Evolutionary conservation across 768 basidiomycete genomes (phyloP).

Genomic region (Guyanaporus albipodus): DNA sequence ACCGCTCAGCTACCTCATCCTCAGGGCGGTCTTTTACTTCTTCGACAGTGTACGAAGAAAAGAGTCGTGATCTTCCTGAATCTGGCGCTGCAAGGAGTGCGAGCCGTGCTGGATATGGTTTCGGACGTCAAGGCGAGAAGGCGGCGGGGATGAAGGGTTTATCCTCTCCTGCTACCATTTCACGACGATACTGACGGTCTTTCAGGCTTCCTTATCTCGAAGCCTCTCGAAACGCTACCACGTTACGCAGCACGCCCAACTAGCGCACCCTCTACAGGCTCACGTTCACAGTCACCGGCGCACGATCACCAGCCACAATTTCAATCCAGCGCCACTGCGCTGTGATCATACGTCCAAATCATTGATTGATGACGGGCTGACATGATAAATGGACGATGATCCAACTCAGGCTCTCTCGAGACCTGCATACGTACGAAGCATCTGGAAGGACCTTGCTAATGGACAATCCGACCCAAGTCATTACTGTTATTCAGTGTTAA

Average conservation of each 20-base stretch:
- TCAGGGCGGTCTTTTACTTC: conserved; percentile 24
- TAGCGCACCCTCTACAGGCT: conserved; percentile 15
- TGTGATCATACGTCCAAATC: conserved; percentile 20
- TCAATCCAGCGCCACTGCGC: conserved; percentile 26
- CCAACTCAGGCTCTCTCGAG: conserved; percentile 7
- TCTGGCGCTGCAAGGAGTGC: conserved; percentile 16
- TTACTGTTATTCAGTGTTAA: conserved; percentile 5
- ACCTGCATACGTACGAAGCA: conserved; percentile 11
- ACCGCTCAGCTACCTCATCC: conserved; percentile 21
- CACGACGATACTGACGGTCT: not conserved
- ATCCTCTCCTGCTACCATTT: conserved; percentile 7
- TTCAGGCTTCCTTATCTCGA: conserved; percentile 53
- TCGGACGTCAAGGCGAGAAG: conserved; percentile 77
- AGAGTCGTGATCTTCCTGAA: conserved; percentile 19
- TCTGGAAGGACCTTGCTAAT: conserved; percentile 14
- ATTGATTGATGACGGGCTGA: conserved; percentile 18
- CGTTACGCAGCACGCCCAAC: conserved; percentile 47
- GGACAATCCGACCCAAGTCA: conserved; percentile 8
- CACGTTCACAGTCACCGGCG: conserved; percentile 23
- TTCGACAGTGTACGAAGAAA: conserved; percentile 32
- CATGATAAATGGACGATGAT: conserved; percentile 19
- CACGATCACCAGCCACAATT: conserved; percentile 21
- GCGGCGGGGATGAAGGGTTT: conserved; percentile 57
- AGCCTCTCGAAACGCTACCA: conserved; percentile 59
- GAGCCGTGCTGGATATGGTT: conserved; percentile 60